Conservation (phyloP, 306 rosid species). For the Crataegus laevigata region DNA sequence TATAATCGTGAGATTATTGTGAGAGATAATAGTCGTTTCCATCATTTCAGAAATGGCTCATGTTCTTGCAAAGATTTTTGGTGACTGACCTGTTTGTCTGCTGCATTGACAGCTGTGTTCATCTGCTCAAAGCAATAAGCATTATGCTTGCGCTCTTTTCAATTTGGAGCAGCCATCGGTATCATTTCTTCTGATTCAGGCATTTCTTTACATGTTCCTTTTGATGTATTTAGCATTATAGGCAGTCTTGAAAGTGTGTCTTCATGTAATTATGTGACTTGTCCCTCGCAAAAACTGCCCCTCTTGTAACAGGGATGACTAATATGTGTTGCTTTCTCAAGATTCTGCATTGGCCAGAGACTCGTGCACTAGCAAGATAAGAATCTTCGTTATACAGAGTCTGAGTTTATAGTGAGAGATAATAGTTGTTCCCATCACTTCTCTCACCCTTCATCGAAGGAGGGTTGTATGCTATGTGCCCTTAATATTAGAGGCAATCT, state of each 20-base stretch:
- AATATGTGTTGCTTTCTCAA: background rate
- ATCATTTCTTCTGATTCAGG: background rate
- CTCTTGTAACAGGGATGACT: background rate
- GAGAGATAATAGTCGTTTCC: conserved; percentile 56
- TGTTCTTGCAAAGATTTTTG: conserved; percentile 65
- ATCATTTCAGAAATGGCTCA: conserved; percentile 49
- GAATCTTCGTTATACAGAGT: background rate
- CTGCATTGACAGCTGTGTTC: background rate
- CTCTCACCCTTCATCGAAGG: background rate
- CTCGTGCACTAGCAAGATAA: background rate
- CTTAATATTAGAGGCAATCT: background rate
- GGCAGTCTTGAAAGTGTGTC: background rate
- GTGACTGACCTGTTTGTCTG: conserved; percentile 20
- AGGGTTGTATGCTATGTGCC: background rate
- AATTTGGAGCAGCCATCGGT: background rate
- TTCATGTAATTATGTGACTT: background rate
- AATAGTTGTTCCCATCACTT: background rate
- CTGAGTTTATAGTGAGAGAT: background rate
- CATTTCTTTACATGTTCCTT: background rate
- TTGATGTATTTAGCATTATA: background rate
- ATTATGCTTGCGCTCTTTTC: background rate
- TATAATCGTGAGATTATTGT: conserved; percentile 46
- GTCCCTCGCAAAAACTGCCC: background rate
- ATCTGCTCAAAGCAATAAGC: background rate
- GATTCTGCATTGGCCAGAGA: background rate